These are phyloP conservation scores for Caryocar brasiliense DNA, from an alignment of 441 rosid genomes.

Conservation along the genomic window DNA sequence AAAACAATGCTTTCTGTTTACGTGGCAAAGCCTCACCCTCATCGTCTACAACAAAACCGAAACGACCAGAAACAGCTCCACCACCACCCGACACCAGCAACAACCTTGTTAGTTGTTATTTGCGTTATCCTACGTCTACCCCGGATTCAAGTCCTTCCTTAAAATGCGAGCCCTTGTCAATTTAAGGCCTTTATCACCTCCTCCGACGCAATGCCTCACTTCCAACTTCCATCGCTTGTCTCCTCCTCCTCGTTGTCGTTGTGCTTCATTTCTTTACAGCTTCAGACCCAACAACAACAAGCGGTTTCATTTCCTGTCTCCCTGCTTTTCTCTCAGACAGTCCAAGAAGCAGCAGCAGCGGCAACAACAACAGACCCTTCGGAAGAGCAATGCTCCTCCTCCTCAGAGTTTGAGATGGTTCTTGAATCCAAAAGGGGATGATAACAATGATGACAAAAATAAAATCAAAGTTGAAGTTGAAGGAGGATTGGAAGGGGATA, in stretches of 20 bases:
- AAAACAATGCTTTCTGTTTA: too few relatives aligned
- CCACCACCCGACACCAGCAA: neutral
- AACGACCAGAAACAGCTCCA: too few relatives aligned
- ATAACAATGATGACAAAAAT: slow-evolving; percentile 21
- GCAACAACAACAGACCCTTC: slow-evolving; percentile 51
- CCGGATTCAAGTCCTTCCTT: slow-evolving; percentile 5
- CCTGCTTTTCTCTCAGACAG: slow-evolving; percentile 69
- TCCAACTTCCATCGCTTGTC: slow-evolving; percentile 20
- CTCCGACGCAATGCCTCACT: slow-evolving; percentile 22
- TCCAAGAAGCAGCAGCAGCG: slow-evolving; percentile 52
- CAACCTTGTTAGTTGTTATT: too few relatives aligned
- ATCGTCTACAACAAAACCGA: too few relatives aligned
- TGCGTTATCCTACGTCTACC: too few relatives aligned
- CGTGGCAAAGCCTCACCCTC: too few relatives aligned
- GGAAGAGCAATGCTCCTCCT: slow-evolving; percentile 35
- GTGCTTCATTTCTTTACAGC: slow-evolving; percentile 30
- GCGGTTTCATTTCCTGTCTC: slow-evolving; percentile 67
- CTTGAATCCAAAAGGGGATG: slow-evolving; percentile 48
- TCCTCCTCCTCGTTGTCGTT: slow-evolving; percentile 21
- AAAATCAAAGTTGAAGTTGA: slow-evolving; percentile 19
- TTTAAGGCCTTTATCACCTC: slow-evolving; percentile 15
- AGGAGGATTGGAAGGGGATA: slow-evolving; percentile 37
- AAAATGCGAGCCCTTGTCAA: slow-evolving; percentile 49
- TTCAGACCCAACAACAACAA: slow-evolving; percentile 46
- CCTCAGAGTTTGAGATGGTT: slow-evolving; percentile 71